Percentiles rank a stretch among this genome's conserved stretches.
These are phyloP conservation scores for Fusarium sp. DNA, from an alignment of 2,329 filamentous ascomycete species.

Conservation along the genomic window DNA sequence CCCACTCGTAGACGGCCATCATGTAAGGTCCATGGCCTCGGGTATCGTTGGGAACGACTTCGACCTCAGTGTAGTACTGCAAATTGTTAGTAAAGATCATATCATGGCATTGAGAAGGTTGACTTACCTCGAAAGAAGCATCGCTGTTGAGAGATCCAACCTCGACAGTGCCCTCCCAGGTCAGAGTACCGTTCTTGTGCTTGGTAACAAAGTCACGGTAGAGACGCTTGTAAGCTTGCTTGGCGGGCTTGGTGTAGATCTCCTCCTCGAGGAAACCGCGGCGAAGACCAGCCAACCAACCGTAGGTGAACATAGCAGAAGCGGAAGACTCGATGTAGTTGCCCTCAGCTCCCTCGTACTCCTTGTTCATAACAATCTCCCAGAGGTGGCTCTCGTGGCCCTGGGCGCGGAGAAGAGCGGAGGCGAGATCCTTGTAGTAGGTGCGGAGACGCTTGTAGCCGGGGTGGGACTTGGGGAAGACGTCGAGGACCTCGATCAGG, in stretches of 20 bases:
- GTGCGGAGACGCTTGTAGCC: slow-evolving; percentile 51
- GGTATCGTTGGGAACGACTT: slow-evolving; percentile 44
- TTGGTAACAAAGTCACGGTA: slow-evolving; percentile 58
- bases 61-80: slow-evolving; percentile 47
- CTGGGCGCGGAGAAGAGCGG: slow-evolving; percentile 49
- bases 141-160: slow-evolving; percentile 63
- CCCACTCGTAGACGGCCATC: slow-evolving; percentile 47
- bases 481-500: slow-evolving; percentile 61
- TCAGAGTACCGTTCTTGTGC: slow-evolving; percentile 60
- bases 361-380: slow-evolving; percentile 67
- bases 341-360: slow-evolving; percentile 58
- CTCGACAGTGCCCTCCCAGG: slow-evolving; percentile 63
- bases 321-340: slow-evolving; percentile 72
- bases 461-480: slow-evolving; percentile 54
- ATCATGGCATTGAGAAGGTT: rapidly evolving
- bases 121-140: slow-evolving; percentile 61
- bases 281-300: slow-evolving; percentile 58
- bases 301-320: slow-evolving; percentile 68
- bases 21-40: slow-evolving; percentile 48
- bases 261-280: slow-evolving; percentile 43
- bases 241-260: slow-evolving; percentile 37
- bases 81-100: background rate
- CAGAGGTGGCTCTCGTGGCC: slow-evolving; percentile 62
- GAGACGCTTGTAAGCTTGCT: slow-evolving; percentile 50
- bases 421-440: slow-evolving; percentile 47